Percentiles rank a stretch among this genome's conserved stretches.
Evolutionary conservation across 305 asterid species (phyloP).

Genomic region (Nicotiana rustica): DNA sequence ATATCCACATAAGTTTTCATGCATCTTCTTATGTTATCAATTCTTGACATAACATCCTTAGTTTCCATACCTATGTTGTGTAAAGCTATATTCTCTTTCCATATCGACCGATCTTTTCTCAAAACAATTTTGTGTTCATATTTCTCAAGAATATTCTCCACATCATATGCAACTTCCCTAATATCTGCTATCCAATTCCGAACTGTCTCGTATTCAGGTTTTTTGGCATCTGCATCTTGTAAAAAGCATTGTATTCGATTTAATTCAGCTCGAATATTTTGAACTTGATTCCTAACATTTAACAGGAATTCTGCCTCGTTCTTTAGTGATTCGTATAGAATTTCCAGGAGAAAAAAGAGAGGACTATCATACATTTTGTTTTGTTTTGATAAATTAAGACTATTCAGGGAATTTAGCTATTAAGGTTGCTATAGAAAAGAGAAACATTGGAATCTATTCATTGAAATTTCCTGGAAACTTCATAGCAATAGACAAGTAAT

Average conservation of each 20-base stretch:
- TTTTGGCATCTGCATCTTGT: slow-evolving; percentile 54
- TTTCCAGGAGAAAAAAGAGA: slow-evolving; percentile 34
- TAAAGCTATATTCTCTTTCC: slow-evolving; percentile 36
- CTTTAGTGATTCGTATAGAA: slow-evolving; percentile 41
- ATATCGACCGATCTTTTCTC: slow-evolving; percentile 37
- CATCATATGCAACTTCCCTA: slow-evolving; percentile 53
- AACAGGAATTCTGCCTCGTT: slow-evolving; percentile 40
- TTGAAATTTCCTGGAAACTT: neutral
- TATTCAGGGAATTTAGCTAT: neutral
- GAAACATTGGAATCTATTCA: neutral
- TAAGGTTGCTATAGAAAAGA: neutral
- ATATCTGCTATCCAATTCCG: slow-evolving; percentile 59
- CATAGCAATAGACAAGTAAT: neutral
- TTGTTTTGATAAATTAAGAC: neutral
- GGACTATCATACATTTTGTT: slow-evolving; percentile 19
- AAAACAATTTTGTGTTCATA: neutral
- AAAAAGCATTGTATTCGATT: slow-evolving; percentile 52
- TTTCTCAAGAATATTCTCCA: slow-evolving; percentile 44
- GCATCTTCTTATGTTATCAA: slow-evolving; percentile 3
- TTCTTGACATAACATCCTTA: slow-evolving; percentile 37
- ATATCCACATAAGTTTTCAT: slow-evolving; percentile 34
- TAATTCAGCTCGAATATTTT: slow-evolving; percentile 48
- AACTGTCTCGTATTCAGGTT: slow-evolving; percentile 50
- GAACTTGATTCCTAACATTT: slow-evolving; percentile 43
- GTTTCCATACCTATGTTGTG: slow-evolving; percentile 36